Evolutionary conservation across 1,139 yeast species (phyloP), one percentile per base, ranked within the genome.

Genomic region (Pichia sp.): DNA sequence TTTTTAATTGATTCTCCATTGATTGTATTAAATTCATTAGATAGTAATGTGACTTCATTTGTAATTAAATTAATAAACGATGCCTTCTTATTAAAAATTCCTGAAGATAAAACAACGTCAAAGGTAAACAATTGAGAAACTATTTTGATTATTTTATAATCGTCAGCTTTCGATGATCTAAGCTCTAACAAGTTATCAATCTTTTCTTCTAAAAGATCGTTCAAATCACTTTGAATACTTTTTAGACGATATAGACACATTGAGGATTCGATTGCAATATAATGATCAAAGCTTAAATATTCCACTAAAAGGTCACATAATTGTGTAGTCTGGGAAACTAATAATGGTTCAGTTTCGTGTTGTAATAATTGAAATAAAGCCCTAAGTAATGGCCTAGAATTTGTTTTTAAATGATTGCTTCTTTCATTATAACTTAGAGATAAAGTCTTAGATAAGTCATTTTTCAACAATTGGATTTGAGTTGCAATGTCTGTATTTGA

Each of bases 41-140:
- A 35, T 8, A 51, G 33, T 12, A 54, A 35, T 6, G 57, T 52
- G 5, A 51, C 45, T 45, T 61, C 62, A 30, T 49, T 50, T 6
- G 58, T 50, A 2, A 59, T 20, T 3, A 57, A 25, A 12, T 41
- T 48, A 7, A 52, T 40, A 30, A 59, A 53, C 1, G 40, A 42
- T 10, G 50, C 43, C 32, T 54, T 51, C 24, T 48, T 46, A 4
- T 50, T 37, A 24, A 57, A 56, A n/a, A 59, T 31, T 8, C 45
- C 49, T 2, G 51, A 42, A 25, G 55, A 46, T 2, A 54, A 29
- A 2, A 34, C 33, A 0, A 54, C 23, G 24, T 53, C 45, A 30
- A 60, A 39, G 2, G 61, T 56, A 24, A 56, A 56, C 3, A 59
- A 37, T 16, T 52, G 49, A 6, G 54, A 39, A 4, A 59, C 10